These are phyloP conservation scores for Westerdykella aurantiaca DNA, from an alignment of 2,329 filamentous ascomycete genomes.

Conservation along the genomic window DNA sequence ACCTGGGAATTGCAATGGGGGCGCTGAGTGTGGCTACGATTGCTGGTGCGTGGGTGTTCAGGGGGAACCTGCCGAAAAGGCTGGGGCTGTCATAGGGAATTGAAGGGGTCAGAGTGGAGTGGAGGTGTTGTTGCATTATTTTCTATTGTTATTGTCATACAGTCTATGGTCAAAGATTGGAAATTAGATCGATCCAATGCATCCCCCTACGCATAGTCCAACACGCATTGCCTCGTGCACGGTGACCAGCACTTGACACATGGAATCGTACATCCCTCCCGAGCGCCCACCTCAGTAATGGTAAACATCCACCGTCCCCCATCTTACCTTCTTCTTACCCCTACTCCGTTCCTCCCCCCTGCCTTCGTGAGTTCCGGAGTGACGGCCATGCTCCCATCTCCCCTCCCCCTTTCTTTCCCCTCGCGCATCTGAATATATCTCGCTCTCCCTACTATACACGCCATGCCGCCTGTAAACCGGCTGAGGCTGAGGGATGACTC, in stretches of 20 bases:
- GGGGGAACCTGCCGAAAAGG: conserved; percentile 11
- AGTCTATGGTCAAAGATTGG: too few relatives aligned
- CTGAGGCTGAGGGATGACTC: background rate
- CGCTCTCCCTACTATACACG: too few relatives aligned
- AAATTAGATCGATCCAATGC: too few relatives aligned
- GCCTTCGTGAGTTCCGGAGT: too few relatives aligned
- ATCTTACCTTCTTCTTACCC: conserved; percentile 1
- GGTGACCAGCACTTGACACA: too few relatives aligned
- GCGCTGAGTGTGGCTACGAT: conserved; percentile 33
- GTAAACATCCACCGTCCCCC: conserved; percentile 1
- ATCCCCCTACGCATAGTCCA: too few relatives aligned
- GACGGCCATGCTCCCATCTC: too few relatives aligned
- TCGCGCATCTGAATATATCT: too few relatives aligned
- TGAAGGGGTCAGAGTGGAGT: background rate
- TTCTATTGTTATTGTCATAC: too few relatives aligned
- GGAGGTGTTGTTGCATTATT: background rate
- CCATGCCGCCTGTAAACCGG: background rate
- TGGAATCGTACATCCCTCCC: background rate
- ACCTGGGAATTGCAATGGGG: conserved; percentile 33
- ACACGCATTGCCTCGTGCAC: too few relatives aligned
- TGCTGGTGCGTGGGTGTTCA: conserved; percentile 29
- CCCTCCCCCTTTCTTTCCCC: too few relatives aligned
- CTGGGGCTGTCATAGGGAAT: conserved; percentile 3
- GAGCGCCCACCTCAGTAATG: background rate
- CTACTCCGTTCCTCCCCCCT: background rate